Conservation (phyloP, 2,329 filamentous ascomycete species). For the Neobulgaria alba region DNA sequence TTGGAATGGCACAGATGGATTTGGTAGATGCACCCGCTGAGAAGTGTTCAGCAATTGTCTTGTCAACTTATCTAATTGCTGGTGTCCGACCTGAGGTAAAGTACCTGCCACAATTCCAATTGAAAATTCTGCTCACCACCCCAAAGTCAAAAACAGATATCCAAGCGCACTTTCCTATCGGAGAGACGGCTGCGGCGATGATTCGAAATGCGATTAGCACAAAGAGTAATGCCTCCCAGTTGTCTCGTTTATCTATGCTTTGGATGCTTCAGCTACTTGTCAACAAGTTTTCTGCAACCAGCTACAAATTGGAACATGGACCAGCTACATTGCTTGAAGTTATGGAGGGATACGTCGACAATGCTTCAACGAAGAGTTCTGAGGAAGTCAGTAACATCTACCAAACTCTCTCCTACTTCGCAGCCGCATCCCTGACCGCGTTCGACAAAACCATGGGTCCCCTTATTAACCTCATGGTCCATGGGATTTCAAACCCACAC, state of each 20-base stretch:
- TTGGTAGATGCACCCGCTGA: slow-evolving; percentile 12
- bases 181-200: slow-evolving; percentile 18
- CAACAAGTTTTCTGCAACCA: slow-evolving; percentile 25
- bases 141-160: neutral
- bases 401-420: slow-evolving; percentile 22
- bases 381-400: slow-evolving; percentile 15
- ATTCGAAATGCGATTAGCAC: slow-evolving; percentile 15
- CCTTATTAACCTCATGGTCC: slow-evolving; percentile 20
- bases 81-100: slow-evolving; percentile 19
- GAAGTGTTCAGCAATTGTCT: slow-evolving; percentile 13
- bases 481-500: slow-evolving; percentile 11
- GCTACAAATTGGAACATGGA: slow-evolving; percentile 2
- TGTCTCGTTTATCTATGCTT: slow-evolving; percentile 18
- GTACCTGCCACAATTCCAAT: slow-evolving; percentile 1
- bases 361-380: neutral
- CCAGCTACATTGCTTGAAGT: neutral
- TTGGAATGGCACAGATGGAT: slow-evolving; percentile 7
- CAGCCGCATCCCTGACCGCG: slow-evolving; percentile 20
- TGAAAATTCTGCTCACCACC: neutral
- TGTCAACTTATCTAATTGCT: slow-evolving; percentile 21
- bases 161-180: slow-evolving; percentile 5
- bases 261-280: slow-evolving; percentile 23
- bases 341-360: neutral
- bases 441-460: slow-evolving; percentile 13
- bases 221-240: slow-evolving; percentile 7